Conservation (phyloP, 257 asterid species). For the Buddleja alternifolia region DNA sequence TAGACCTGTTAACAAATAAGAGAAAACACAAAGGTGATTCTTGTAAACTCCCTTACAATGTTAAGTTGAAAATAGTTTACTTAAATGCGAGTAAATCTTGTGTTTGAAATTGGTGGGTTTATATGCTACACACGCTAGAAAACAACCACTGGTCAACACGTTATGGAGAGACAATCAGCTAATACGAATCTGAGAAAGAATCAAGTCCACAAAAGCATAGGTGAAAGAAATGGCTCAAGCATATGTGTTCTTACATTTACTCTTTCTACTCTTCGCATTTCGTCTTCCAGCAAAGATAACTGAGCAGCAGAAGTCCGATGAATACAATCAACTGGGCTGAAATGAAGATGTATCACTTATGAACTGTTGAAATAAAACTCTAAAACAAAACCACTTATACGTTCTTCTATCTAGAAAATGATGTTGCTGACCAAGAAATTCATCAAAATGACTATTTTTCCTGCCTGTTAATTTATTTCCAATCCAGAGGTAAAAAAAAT, state of each 20-base stretch:
- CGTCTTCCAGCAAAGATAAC: constrained; percentile 92
- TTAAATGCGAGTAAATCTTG: neutral
- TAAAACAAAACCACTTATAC: constrained; percentile 9
- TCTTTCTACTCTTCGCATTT: constrained; percentile 98
- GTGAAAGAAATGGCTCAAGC: neutral
- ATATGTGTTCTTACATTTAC: constrained; percentile 70
- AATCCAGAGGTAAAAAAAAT: too few relatives aligned
- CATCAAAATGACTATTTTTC: too few relatives aligned
- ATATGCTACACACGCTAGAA: neutral
- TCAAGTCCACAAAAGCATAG: neutral
- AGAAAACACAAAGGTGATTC: neutral
- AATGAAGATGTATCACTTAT: constrained; percentile 37
- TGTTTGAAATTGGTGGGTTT: neutral
- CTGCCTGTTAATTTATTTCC: too few relatives aligned
- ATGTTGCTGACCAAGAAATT: too few relatives aligned
- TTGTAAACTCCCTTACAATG: neutral
- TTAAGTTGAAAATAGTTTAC: neutral
- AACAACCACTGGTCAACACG: neutral
- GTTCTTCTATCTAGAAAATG: too few relatives aligned
- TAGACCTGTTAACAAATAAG: neutral
- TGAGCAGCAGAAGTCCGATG: constrained; percentile 98
- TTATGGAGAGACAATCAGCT: too few relatives aligned
- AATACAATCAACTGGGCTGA: constrained; percentile 98
- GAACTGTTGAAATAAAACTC: constrained; percentile 12
- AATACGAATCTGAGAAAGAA: neutral